Evolutionary conservation across 208 protist genomes (phyloP).

Genomic region (Trichomonas vaginalis): DNA sequence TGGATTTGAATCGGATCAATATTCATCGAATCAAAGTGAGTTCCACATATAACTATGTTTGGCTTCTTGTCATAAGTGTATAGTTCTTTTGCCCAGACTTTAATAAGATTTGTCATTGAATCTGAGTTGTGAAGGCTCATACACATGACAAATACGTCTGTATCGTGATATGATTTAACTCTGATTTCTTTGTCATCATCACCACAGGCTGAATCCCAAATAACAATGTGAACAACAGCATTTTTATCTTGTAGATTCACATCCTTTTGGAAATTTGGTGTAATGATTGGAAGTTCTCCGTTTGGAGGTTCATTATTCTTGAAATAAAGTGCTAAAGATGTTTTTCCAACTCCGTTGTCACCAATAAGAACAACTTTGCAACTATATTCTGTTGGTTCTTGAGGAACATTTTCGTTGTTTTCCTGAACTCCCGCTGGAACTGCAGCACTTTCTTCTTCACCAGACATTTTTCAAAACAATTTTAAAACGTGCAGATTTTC

Average conservation of each 20-base stretch:
- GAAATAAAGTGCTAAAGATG: background rate
- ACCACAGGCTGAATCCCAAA: conserved; percentile 56
- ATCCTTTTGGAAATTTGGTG: background rate
- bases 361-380: background rate
- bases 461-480: too few relatives aligned
- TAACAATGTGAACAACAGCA: background rate
- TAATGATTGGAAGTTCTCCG: background rate
- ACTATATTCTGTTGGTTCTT: too few relatives aligned
- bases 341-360: background rate
- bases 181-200: background rate
- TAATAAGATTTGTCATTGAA: conserved; percentile 50
- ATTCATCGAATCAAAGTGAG: conserved; percentile 50
- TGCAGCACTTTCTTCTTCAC: too few relatives aligned
- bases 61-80: background rate
- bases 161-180: conserved; percentile 16
- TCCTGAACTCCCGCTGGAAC: too few relatives aligned
- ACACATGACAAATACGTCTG: conserved; percentile 25
- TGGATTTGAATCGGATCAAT: too few relatives aligned
- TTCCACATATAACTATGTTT: conserved; percentile 60
- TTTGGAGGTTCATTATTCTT: background rate
- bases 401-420: too few relatives aligned
- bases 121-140: conserved; percentile 21
- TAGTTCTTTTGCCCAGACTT: conserved; percentile 41
- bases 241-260: background rate
- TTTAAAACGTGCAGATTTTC: too few relatives aligned